Conservation (phyloP, 345 rosid genomes). For the Punica granatum region DNA sequence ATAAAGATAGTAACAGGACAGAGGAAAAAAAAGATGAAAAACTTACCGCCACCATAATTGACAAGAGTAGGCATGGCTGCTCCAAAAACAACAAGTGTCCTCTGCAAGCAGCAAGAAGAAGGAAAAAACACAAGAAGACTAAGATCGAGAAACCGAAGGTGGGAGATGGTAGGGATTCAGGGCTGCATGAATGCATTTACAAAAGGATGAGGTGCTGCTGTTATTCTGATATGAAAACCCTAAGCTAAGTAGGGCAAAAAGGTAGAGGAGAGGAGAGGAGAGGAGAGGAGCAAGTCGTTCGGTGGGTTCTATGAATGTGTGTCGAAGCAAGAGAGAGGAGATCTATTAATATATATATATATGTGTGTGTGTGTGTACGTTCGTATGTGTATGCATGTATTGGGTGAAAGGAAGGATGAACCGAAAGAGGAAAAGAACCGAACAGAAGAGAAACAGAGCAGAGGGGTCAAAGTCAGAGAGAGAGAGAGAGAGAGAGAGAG, state of each 20-base stretch:
- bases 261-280: not conserved
- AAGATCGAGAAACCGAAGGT: constrained; percentile 6
- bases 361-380: too few species aligned
- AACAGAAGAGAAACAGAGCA: too few species aligned
- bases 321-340: too few species aligned
- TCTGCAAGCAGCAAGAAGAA: constrained; percentile 12
- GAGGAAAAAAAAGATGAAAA: constrained; percentile 2
- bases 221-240: not conserved
- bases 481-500: too few species aligned
- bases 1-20: not conserved
- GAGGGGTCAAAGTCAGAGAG: too few species aligned
- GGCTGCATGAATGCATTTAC: constrained; percentile 12
- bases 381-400: too few species aligned
- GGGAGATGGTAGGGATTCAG: not conserved
- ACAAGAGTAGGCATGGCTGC: constrained; percentile 61
- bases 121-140: too few species aligned
- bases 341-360: too few species aligned
- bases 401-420: too few species aligned
- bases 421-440: too few species aligned
- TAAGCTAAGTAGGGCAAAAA: constrained; percentile 9
- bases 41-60: constrained; percentile 48
- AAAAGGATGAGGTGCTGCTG: not conserved
- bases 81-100: constrained; percentile 8
- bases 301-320: too few species aligned
- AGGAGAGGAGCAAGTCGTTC: not conserved